phyloP scores from a whole-genome alignment of 495 filamentous ascomycete species.

The Monascus purpureus region DNA sequence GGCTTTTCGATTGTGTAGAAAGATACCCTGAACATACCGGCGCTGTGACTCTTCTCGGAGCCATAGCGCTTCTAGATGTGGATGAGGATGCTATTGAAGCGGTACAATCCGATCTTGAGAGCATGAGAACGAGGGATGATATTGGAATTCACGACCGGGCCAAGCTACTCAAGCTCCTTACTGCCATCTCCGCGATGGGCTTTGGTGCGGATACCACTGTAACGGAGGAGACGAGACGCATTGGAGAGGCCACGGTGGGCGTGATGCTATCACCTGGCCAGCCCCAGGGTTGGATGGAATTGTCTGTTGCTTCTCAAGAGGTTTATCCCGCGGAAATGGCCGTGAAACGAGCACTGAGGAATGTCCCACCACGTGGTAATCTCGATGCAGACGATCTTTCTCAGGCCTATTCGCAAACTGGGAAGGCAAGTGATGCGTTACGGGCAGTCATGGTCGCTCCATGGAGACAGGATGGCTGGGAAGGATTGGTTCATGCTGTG shows the following conservation, averaged over 20 bases:
- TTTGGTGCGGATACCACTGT: conserved; percentile 17
- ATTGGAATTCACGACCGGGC: conserved; percentile 30
- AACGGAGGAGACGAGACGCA: conserved; percentile 21
- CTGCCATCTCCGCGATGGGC: conserved; percentile 37
- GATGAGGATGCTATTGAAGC: conserved; percentile 69
- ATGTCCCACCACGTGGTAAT: conserved; percentile 53
- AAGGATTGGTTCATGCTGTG: conserved; percentile 19
- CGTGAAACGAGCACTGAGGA: conserved; percentile 57
- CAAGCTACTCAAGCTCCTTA: conserved; percentile 43
- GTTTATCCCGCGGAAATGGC: conserved; percentile 64
- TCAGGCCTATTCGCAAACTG: conserved; percentile 62
- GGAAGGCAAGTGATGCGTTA: conserved; percentile 57
- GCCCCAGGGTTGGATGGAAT: conserved; percentile 61
- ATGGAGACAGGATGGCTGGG: conserved; percentile 59
- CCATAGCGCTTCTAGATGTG: conserved; percentile 65
- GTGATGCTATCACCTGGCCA: conserved; percentile 66
- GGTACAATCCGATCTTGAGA: conserved; percentile 62
- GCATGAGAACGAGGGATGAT: conserved; percentile 48
- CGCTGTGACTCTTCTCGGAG: conserved; percentile 64
- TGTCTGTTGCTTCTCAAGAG: conserved; percentile 43
- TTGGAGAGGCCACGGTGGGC: conserved; percentile 47
- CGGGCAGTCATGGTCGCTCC: conserved; percentile 68
- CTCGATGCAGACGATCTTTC: conserved; percentile 57
- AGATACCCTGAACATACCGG: conserved; percentile 57
- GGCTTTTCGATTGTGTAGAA: conserved; percentile 68